phyloP scores from a whole-genome alignment of 2,329 filamentous ascomycete genomes.

The Lasiodiplodia sp. region DNA sequence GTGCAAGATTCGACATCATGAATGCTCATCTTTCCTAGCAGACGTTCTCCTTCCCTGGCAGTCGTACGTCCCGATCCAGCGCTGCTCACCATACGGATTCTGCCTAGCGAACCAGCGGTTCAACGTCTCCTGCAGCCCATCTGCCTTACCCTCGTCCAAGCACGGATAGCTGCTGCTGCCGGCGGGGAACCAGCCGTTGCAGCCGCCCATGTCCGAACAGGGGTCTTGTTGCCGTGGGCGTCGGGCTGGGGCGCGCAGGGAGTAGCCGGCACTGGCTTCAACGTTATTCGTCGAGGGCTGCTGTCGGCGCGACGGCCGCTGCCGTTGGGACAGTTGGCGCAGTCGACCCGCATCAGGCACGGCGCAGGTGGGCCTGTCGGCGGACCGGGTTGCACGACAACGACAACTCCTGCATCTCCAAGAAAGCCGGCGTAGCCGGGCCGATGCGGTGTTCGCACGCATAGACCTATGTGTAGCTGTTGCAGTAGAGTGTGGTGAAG shows the following conservation, averaged over 20 bases:
- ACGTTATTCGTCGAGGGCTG: constrained; percentile 46
- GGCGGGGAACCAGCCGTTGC: constrained; percentile 49
- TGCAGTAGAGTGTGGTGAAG: constrained; percentile 40
- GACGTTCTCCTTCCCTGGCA: constrained; percentile 34
- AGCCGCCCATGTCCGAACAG: constrained; percentile 44
- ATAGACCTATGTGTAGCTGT: constrained; percentile 40
- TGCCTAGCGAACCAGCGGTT: constrained; percentile 49
- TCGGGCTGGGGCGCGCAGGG: constrained; percentile 39
- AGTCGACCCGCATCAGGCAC: constrained; percentile 48
- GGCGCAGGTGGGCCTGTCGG: constrained; percentile 44
- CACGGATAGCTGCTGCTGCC: constrained; percentile 40
- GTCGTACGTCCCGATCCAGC: constrained; percentile 36
- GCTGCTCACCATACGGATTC: constrained; percentile 43
- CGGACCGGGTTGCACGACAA: constrained; percentile 40
- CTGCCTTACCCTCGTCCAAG: constrained; percentile 38
- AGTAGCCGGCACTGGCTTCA: constrained; percentile 42
- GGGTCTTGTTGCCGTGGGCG: constrained; percentile 39
- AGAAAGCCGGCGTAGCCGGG: constrained; percentile 46
- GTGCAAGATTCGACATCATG: too few relatives aligned
- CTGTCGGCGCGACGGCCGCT: constrained; percentile 37
- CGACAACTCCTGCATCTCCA: constrained; percentile 46
- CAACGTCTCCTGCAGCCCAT: constrained; percentile 44
- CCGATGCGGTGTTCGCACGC: constrained; percentile 42
- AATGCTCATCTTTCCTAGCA: constrained; percentile 26
- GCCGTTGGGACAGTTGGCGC: constrained; percentile 46